Evolutionary conservation across 2,329 filamentous ascomycete species (phyloP), one percentile per base, ranked within the genome.

Genomic region (Fonsecaea erecta): DNA sequence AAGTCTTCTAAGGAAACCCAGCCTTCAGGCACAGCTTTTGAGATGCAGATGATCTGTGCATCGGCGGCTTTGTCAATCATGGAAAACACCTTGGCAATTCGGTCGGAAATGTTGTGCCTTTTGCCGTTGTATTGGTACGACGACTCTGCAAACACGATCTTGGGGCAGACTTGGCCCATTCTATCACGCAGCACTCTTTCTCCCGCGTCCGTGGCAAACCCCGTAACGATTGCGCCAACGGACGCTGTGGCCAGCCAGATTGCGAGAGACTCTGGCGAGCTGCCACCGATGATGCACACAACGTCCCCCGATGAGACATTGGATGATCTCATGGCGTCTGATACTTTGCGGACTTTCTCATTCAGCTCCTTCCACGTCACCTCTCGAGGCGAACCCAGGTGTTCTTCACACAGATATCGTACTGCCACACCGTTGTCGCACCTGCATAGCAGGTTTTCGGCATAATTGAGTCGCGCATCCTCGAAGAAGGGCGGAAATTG

Each of bases 111-210:
- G 71, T 94, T 90, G 24, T 90, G 80, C 0, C 81, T 85, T 75
- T 90, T 91, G 52, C 90, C 90, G 70, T 93, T 94, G 71, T 95
- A 95, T 1, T 93, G 78, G 0, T 91, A 85, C 30, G 83, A 86
- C 71, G 94, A 91, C 71, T 96, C 92, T 72, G 93, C 87, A 73
- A 96, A 95, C 14, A 96, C 82, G 74, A 87, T 90, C 76, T 86
- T 88, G 3, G 92, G 92, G 69, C 88, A 82, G 63, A 94, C 86
- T 79, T 94, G 91, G 56, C 88, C 77, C 26, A 91, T 81, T 35
- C 92, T 81, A 77, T 95, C 90, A 4, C 58, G 35, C 43, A 65
- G 30, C 18, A 64, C 61, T 34, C 46, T 40, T 21, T 60, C 62
- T 46, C 64, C 64, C 5, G 48, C 35, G 40, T 67, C 64, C 21